Percentiles rank a stretch among this genome's conserved stretches.
Evolutionary conservation across 768 basidiomycete genomes (phyloP).

Genomic region (Phaeotremella skinneri): DNA sequence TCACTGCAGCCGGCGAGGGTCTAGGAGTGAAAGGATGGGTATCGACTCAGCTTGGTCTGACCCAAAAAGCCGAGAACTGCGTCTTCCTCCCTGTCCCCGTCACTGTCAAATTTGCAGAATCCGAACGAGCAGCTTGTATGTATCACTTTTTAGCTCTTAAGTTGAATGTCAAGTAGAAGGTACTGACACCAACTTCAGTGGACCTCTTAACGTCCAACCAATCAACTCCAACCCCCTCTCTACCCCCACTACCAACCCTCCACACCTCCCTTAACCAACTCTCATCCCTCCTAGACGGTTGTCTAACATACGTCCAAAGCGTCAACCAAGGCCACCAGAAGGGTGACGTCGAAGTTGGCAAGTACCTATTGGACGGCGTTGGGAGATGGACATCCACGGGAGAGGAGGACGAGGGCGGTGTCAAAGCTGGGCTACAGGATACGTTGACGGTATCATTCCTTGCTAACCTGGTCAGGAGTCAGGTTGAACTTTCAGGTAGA

Average conservation of each 20-base stretch:
- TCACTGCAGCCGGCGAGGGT: conserved; percentile 53
- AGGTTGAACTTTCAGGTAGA: conserved; percentile 86
- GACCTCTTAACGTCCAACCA: conserved; percentile 61
- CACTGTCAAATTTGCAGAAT: conserved; percentile 73
- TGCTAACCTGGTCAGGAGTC: conserved; percentile 85
- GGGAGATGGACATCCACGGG: conserved; percentile 45
- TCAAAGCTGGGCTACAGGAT: conserved; percentile 59
- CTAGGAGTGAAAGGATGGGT: conserved; percentile 84
- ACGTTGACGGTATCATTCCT: conserved; percentile 93
- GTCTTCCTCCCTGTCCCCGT: conserved; percentile 92
- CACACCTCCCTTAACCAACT: conserved; percentile 71
- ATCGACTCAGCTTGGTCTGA: conserved; percentile 83
- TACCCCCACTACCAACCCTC: conserved; percentile 69
- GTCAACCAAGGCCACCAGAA: conserved; percentile 74
- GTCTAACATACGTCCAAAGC: conserved; percentile 75
- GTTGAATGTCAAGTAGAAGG: conserved; percentile 12
- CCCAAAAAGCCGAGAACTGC: conserved; percentile 88
- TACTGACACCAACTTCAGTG: conserved; percentile 56
- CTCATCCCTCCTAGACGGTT: conserved; percentile 75
- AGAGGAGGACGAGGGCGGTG: conserved; percentile 57
- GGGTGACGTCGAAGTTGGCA: conserved; percentile 80
- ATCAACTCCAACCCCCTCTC: conserved; percentile 50
- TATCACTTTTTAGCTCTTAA: not conserved
- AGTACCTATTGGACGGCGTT: conserved; percentile 81
- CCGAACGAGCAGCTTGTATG: conserved; percentile 78